Evolutionary conservation across 768 basidiomycete species (phyloP), one percentile per base, ranked within the genome.

Genomic region (Panaeolus papilionaceus): DNA sequence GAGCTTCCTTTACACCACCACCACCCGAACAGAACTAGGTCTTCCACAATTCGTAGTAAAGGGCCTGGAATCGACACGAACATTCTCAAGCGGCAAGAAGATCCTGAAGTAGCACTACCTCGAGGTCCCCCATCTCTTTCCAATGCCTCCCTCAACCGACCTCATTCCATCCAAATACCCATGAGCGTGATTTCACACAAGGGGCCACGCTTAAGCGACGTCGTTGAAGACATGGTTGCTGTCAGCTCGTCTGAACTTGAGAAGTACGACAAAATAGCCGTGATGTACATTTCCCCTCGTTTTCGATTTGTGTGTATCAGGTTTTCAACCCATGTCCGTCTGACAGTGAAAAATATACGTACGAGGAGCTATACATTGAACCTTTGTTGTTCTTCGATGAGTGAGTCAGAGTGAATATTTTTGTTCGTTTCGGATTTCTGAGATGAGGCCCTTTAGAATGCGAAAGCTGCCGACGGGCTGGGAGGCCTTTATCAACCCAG

Each of bases 1-100:
- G 54, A 58, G 54, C 54, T 58, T 28, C 54, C 54, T 4, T 28
- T 58, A 37, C 54, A 58, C 54, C 54, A 58, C 54, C 54, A 58
- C 14, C 54, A 58, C 10, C 54, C 54, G 3, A 58, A 28, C 28
- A 28, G 54, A 37, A 12, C 5, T 16, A 58, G 33, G 33, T 28
- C 54, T 37, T 58, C 54, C 2, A 33, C 28, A 11, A 28, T n/a
- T 49, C 47, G 47, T 37, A 28, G 28, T 1, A 14, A 20, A 18
- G 45, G 28, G 10, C 54, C 33, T 0, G 54, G 54, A 16, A 33
- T 58, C 28, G 54, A 58, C 28, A 58, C 54, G 11, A 26, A 28
- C 26, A 37, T 3, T 58, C 4, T 12, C 54, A 58, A 33, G n/a
- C 54, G 54, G 10, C 26, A 16, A 58, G 54, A 58, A 5, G 54